Evolutionary conservation across 164 flowering plant genomes (phyloP), one percentile per base, ranked within the genome.

Genomic region (Sextonia rubra): DNA sequence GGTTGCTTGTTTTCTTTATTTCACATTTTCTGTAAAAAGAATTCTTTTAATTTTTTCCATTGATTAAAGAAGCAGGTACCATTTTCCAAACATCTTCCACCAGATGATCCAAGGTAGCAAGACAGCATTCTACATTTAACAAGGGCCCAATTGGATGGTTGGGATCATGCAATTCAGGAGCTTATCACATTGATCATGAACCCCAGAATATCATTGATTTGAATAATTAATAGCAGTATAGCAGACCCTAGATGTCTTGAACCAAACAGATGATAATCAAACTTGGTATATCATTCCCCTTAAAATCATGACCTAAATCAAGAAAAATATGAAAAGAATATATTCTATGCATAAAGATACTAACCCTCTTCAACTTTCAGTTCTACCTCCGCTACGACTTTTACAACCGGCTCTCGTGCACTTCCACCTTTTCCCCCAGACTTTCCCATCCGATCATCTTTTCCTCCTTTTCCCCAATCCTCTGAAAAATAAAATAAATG

Each of bases 331-430:
- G 6, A 47, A 17, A 25, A 12, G 67, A 17, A 37, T 22, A 56
- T 12, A 27, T 1, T 69, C 17, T 68, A 25, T 11, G n/a, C 11
- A 58, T 55, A 8, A 17, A 73, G 70, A 58, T 15, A 80, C 83
- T 29, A 67, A 87, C 97, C 93, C 3, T 83, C 74, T 68, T 88
- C 91, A 73, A 82, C 55, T 30, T 75, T 86, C 47, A 85, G 82
- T 78, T 84, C 88, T 60, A 74, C 73, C 18, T 27, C 64, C 17
- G 71, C 61, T 69, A 55, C 7, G 24, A 56, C 64, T 60, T 58
- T 56, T 30, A 80, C 72, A 4, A 74, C 60, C 12, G 86, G 77
- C 69, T 75, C 81, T 72, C 85, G 85, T n/a, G 78, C 66, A 24
- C 32, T 62, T 49, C 73, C 24, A 76, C 72, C 71, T 75, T 85